A percentile compares a stretch with the other conserved stretches of the same genome.
These are phyloP conservation scores for Mycena rosella DNA, from an alignment of 768 basidiomycete genomes.

Conservation along the genomic window DNA sequence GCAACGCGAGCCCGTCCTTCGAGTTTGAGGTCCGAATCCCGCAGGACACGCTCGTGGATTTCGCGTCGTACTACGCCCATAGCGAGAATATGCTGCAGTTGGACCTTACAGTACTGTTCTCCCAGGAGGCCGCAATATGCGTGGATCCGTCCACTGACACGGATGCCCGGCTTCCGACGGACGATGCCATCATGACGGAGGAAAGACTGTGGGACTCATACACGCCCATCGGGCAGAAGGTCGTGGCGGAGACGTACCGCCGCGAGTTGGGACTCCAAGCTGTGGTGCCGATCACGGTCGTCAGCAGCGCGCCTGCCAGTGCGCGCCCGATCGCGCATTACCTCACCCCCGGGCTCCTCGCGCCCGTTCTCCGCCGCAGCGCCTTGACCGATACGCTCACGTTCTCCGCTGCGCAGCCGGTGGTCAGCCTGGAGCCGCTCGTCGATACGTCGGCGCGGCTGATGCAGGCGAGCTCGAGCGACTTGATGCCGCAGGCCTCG, in stretches of 20 bases:
- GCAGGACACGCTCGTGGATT: neutral
- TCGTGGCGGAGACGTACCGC: neutral
- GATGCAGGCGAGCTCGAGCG: constrained; percentile 14
- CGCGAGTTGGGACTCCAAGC: neutral
- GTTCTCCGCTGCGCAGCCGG: neutral
- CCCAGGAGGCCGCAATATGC: neutral
- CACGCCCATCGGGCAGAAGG: neutral
- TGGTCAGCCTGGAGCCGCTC: constrained; percentile 11
- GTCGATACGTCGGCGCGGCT: constrained; percentile 18
- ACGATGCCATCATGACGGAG: neutral
- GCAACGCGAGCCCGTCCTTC: neutral
- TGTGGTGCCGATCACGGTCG: neutral
- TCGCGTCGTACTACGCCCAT: neutral
- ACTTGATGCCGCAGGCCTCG: neutral
- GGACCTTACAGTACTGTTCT: neutral
- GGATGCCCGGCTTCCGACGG: neutral
- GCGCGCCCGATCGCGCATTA: neutral
- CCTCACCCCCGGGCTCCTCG: neutral
- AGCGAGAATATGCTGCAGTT: neutral
- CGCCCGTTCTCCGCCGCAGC: constrained; percentile 2
- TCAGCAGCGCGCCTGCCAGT: neutral
- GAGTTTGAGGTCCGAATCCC: neutral
- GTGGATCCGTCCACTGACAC: neutral
- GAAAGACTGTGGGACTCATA: neutral
- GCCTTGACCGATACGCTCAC: neutral